phyloP scores from a whole-genome alignment of 352 stramenopile genomes.

The Pythium pyrilobum region DNA sequence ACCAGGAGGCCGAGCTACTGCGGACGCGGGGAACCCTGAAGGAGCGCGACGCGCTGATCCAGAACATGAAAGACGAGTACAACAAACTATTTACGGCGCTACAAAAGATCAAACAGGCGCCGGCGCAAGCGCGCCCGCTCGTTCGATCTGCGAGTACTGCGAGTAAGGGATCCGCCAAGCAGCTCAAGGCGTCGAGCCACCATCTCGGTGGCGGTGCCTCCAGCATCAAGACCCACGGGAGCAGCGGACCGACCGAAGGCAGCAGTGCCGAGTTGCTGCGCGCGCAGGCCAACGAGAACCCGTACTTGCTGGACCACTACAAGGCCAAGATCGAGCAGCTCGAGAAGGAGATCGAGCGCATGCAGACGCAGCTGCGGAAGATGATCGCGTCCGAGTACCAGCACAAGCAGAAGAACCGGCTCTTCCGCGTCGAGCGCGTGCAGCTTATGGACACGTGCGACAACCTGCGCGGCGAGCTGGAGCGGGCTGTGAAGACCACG shows the following conservation, averaged over 20 bases:
- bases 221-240: background rate
- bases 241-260: background rate
- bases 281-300: slow-evolving; percentile 43
- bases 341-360: slow-evolving; percentile 46
- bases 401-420: slow-evolving; percentile 64
- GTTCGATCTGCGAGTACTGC: background rate
- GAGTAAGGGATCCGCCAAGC: background rate
- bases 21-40: slow-evolving; percentile 44
- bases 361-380: slow-evolving; percentile 70
- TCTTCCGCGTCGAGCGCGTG: slow-evolving; percentile 39
- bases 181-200: no score
- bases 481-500: slow-evolving; percentile 31
- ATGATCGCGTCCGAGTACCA: slow-evolving; percentile 77
- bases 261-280: background rate
- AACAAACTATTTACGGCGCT: slow-evolving; percentile 60
- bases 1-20: slow-evolving; percentile 48
- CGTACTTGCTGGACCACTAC: slow-evolving; percentile 65
- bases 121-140: background rate
- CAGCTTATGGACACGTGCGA: slow-evolving; percentile 45
- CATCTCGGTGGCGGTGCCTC: no score
- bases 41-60: slow-evolving; percentile 41
- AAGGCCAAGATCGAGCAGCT: slow-evolving; percentile 42
- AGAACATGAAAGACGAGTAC: slow-evolving; percentile 70
- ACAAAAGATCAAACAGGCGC: slow-evolving; percentile 52
- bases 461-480: slow-evolving; percentile 37